These are phyloP conservation scores for Saturnispora diversa DNA, from an alignment of 805 yeast species.

Conservation along the genomic window DNA sequence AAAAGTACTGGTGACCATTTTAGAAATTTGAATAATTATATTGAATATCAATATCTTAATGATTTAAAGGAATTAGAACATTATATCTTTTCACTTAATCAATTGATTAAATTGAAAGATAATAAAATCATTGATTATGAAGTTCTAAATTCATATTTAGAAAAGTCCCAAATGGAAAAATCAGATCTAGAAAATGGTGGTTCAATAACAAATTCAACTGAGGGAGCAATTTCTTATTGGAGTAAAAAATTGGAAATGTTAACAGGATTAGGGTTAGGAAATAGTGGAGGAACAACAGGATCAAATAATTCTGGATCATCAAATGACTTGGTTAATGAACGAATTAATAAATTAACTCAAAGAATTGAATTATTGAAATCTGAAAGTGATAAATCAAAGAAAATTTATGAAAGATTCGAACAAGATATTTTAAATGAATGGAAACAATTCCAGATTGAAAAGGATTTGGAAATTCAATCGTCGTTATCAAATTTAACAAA, in stretches of 20 bases:
- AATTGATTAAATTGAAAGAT: constrained; percentile 73
- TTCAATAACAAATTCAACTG: constrained; percentile 29
- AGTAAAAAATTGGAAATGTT: constrained; percentile 45
- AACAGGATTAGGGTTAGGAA: constrained; percentile 31
- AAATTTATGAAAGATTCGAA: constrained; percentile 40
- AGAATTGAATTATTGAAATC: constrained; percentile 37
- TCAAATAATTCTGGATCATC: constrained; percentile 28
- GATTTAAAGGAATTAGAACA: constrained; percentile 83
- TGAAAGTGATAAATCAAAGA: constrained; percentile 38
- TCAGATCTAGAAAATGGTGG: constrained; percentile 29
- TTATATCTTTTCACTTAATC: constrained; percentile 57
- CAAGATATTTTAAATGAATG: constrained; percentile 41
- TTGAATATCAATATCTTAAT: constrained; percentile 76
- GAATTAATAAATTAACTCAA: constrained; percentile 32
- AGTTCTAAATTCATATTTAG: constrained; percentile 70
- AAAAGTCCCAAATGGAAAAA: constrained; percentile 62
- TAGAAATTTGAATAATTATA: constrained; percentile 31
- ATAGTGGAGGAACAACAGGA: constrained; percentile 31
- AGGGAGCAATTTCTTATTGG: constrained; percentile 29
- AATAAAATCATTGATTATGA: constrained; percentile 89
- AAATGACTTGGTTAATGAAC: constrained; percentile 37
- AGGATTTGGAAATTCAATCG: constrained; percentile 65
- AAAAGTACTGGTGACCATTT: constrained; percentile 27
- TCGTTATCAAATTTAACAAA: constrained; percentile 69
- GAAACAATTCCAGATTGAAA: constrained; percentile 68